Evolutionary conservation across 495 filamentous ascomycete species (phyloP), one percentile per base, ranked within the genome.

Genomic region (Hyaloscypha variabilis): DNA sequence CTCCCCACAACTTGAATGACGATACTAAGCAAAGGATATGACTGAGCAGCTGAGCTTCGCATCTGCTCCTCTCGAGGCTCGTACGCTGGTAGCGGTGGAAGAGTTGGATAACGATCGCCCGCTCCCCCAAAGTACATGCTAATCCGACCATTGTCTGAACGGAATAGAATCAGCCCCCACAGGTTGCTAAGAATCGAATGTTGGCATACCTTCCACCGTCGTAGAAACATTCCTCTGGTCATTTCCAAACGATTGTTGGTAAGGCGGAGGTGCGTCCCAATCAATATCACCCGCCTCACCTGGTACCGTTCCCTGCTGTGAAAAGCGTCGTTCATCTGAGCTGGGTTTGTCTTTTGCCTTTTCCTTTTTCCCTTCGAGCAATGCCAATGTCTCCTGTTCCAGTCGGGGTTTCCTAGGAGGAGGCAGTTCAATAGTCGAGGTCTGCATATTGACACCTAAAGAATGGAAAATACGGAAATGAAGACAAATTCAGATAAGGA

Each of bases 1-100:
- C 67, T 69, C 8, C 67, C 67, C 36, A 69, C 67, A 39, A 69
- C 57, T 66, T 69, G 67, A 34, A 69, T 64, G 6, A 69, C 67
- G 54, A 69, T 66, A 57, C 67, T 69, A 1, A 67, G 64, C 23
- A 54, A 30, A 58, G 39, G 19, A 46, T 39, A 56, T 24, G 19
- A 39, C 28, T 24, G 13, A 23, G 17, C 24, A 23, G 17, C 28
- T 53, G 26, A 51, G 31, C 14, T 54, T 21, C 24, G n/a, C 19
- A n/a, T 25, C 29, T 24, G 50, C 25, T 59, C 19, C 30, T 13
- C 58, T 24, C 36, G 58, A 2, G 8, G 31, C 8, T 21, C 21
- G 17, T 42, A 23, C 21, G 23, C n/a, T 46, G 21, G 23, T 1
- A 63, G 23, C 24, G 60, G 21, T 11, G 49, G 49, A 10, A 63